Conservation (phyloP, 805 yeast species). For the Candida koratica region DNA sequence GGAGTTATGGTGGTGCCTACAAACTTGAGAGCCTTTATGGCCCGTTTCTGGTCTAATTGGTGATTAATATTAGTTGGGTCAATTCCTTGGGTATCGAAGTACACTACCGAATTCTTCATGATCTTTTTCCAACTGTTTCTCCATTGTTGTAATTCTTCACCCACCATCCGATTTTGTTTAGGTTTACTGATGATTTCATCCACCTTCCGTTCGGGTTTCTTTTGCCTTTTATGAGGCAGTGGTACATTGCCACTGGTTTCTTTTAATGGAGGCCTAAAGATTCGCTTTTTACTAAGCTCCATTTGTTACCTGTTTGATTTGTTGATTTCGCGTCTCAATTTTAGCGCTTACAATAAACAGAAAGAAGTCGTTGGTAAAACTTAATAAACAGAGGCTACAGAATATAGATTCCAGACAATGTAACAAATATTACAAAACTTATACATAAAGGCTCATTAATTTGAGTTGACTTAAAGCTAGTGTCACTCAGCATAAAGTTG, state of each 20-base stretch:
- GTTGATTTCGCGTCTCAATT: conserved; percentile 7
- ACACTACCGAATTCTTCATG: conserved; percentile 55
- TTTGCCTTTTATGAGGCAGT: conserved; percentile 25
- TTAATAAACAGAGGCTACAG: too few relatives aligned
- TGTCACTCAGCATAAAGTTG: too few relatives aligned
- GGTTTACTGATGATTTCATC: background rate
- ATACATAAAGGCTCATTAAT: too few relatives aligned
- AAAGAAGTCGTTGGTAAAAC: too few relatives aligned
- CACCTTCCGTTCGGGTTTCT: background rate
- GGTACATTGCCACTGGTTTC: conserved; percentile 41
- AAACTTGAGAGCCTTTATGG: conserved; percentile 41
- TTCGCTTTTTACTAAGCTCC: conserved; percentile 11
- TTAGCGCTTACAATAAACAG: too few relatives aligned
- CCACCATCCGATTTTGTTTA: conserved; percentile 31
- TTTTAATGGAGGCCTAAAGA: conserved; percentile 28
- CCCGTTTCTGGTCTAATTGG: conserved; percentile 38
- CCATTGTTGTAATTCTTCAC: conserved; percentile 54
- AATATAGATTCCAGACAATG: too few relatives aligned
- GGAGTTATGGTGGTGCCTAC: conserved; percentile 47
- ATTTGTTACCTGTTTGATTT: conserved; percentile 1
- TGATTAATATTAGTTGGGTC: conserved; percentile 35
- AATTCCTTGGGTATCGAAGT: conserved; percentile 54
- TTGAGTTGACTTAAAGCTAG: too few relatives aligned
- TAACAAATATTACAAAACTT: too few relatives aligned
- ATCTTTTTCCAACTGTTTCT: conserved; percentile 61